Conservation (phyloP, 1,284 basidiomycete genomes). For the Xerocomus amazonicus region DNA sequence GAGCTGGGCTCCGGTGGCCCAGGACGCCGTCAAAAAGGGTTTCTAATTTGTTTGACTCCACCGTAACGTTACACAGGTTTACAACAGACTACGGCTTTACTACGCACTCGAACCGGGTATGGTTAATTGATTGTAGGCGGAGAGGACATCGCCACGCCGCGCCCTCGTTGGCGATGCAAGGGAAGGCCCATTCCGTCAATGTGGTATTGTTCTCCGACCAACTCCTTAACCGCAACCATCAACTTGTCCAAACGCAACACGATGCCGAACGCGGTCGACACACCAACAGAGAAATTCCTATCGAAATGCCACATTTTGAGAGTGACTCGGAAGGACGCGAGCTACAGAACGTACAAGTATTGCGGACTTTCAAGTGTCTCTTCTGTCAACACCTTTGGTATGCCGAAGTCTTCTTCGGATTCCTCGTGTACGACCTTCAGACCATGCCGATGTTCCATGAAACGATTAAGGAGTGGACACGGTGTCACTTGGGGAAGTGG, state of each 20-base stretch:
- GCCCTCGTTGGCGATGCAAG: conserved; percentile 12
- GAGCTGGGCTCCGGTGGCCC: too few relatives aligned
- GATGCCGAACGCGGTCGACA: conserved; percentile 65
- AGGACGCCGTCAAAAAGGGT: too few relatives aligned
- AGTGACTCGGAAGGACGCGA: too few relatives aligned
- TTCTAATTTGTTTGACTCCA: too few relatives aligned
- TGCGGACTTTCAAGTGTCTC: conserved; percentile 68
- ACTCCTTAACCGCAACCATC: conserved; percentile 74
- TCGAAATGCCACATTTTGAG: too few relatives aligned
- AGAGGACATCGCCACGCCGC: conserved; percentile 17
- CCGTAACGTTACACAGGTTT: not conserved
- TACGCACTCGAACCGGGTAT: not conserved
- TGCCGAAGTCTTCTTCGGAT: conserved; percentile 64
- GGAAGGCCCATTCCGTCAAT: conserved; percentile 61
- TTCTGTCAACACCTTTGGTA: conserved; percentile 60
- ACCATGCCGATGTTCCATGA: conserved; percentile 59
- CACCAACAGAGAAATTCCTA: conserved; percentile 74
- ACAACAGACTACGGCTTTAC: not conserved
- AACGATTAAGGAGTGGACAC: conserved; percentile 75
- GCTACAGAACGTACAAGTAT: conserved; percentile 51
- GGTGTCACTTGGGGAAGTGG: conserved; percentile 86
- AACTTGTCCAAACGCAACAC: conserved; percentile 65
- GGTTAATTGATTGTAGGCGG: conserved; percentile 1
- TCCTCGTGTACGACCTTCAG: conserved; percentile 63
- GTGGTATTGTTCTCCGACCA: conserved; percentile 80